Percentiles rank a stretch among this genome's conserved stretches.
These are phyloP conservation scores for Gastrodia elata DNA, from an alignment of 106 monocot species.

Conservation along the genomic window DNA sequence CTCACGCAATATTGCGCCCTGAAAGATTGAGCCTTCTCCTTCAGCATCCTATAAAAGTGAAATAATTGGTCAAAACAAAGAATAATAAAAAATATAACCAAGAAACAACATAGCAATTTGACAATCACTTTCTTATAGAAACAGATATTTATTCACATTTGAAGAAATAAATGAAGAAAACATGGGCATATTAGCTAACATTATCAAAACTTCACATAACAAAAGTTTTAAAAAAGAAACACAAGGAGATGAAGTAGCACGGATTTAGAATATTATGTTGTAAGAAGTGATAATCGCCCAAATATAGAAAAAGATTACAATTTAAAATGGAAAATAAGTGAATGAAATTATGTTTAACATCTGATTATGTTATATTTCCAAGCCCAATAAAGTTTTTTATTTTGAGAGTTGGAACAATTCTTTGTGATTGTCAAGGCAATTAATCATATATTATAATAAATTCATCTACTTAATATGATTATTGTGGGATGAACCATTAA, in stretches of 20 bases:
- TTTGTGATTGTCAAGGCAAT: too few relatives aligned
- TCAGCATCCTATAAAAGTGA: constrained; percentile 58
- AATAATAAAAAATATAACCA: neutral
- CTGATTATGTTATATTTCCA: too few relatives aligned
- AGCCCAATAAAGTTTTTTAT: too few relatives aligned
- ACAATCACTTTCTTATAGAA: neutral
- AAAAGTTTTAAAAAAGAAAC: neutral
- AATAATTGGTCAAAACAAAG: neutral
- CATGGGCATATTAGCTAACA: neutral
- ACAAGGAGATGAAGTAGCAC: neutral
- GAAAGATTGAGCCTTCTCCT: constrained; percentile 61
- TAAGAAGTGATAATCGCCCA: too few relatives aligned
- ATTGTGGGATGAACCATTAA: too few relatives aligned
- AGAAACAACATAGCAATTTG: neutral
- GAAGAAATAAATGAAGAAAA: neutral
- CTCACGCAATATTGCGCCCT: constrained; percentile 89
- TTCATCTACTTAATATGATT: too few relatives aligned
- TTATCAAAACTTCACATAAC: neutral
- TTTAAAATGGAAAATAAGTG: too few relatives aligned
- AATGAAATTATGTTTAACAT: too few relatives aligned
- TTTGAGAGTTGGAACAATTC: too few relatives aligned
- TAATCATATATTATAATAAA: too few relatives aligned
- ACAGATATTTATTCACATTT: neutral
- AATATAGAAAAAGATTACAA: neutral
- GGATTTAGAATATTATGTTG: neutral